phyloP scores from a whole-genome alignment of 306 rosid species.

The Cucurbita argyrosperma region DNA sequence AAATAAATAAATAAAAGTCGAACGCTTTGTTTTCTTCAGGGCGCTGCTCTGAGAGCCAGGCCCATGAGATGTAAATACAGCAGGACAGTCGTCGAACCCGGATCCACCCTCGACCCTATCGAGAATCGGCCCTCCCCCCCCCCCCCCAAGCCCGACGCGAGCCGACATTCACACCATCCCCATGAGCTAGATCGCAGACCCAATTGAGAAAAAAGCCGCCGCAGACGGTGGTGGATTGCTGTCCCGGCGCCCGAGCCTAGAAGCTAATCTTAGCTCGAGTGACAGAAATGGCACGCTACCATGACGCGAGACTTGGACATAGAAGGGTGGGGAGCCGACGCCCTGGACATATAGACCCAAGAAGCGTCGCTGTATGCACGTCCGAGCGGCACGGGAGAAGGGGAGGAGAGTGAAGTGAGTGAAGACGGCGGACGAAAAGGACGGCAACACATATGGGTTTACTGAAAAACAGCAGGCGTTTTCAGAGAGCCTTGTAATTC shows the following conservation, averaged over 20 bases:
- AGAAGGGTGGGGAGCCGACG: slow-evolving; percentile 51
- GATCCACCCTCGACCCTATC: slow-evolving; percentile 55
- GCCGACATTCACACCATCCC: slow-evolving; percentile 40
- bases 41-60: slow-evolving; percentile 59
- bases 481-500: slow-evolving; percentile 65
- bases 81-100: slow-evolving; percentile 58
- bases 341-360: slow-evolving; percentile 59
- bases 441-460: slow-evolving; percentile 90
- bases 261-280: slow-evolving; percentile 23
- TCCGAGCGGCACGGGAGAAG: slow-evolving; percentile 14
- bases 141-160: too few relatives aligned
- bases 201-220: slow-evolving; percentile 17
- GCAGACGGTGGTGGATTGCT: slow-evolving; percentile 11
- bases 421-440: slow-evolving; percentile 78
- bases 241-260: slow-evolving; percentile 12
- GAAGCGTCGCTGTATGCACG: slow-evolving; percentile 22
- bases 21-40: slow-evolving; percentile 6
- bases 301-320: slow-evolving; percentile 85
- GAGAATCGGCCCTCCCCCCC: slow-evolving; percentile 76
- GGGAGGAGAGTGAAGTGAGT: slow-evolving; percentile 70
- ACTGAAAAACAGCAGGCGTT: slow-evolving; percentile 73
- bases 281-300: slow-evolving; percentile 75
- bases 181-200: slow-evolving; percentile 22
- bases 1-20: background rate
- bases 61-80: slow-evolving; percentile 82